Evolutionary conservation across 2,329 filamentous ascomycete genomes (phyloP).

Genomic region (Fusarium algeriense): DNA sequence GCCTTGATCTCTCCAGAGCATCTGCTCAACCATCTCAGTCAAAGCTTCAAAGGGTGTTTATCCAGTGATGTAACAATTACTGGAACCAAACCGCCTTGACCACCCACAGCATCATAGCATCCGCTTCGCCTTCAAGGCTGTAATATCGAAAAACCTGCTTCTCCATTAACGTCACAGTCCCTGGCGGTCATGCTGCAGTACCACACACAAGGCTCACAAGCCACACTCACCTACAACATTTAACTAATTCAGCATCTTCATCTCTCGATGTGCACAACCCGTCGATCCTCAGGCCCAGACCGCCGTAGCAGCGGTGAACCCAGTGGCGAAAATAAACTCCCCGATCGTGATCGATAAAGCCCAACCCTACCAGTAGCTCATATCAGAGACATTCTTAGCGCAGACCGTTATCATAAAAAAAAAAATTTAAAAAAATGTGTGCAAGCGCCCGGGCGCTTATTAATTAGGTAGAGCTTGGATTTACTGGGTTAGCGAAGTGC

Average conservation of each 20-base stretch:
- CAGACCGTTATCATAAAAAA: conserved; percentile 16
- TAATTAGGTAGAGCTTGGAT: conserved; percentile 7
- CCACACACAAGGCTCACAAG: background rate
- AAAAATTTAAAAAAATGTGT: conserved; percentile 3
- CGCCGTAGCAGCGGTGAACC: background rate
- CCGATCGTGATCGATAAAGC: conserved; percentile 35
- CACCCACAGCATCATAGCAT: conserved; percentile 12
- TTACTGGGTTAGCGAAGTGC: background rate
- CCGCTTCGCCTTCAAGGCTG: background rate
- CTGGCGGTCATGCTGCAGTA: conserved; percentile 17
- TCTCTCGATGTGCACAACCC: conserved; percentile 15
- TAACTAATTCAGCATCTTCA: background rate
- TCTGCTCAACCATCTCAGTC: background rate
- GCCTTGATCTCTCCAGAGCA: background rate
- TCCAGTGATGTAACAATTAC: conserved; percentile 28
- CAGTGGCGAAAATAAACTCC: conserved; percentile 30
- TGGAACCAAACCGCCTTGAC: conserved; percentile 2
- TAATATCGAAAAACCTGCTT: conserved; percentile 18
- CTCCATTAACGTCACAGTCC: conserved; percentile 20
- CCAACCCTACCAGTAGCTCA: conserved; percentile 10
- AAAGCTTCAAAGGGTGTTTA: conserved; percentile 9
- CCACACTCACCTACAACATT: background rate
- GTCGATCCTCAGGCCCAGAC: conserved; percentile 28
- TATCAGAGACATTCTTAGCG: conserved; percentile 31
- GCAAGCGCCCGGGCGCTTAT: conserved; percentile 39